Percentiles rank a stretch among this genome's conserved stretches.
These are phyloP conservation scores for Tillandsia fasciculata DNA, from an alignment of 176 grass and related monocot species.

Conservation along the genomic window DNA sequence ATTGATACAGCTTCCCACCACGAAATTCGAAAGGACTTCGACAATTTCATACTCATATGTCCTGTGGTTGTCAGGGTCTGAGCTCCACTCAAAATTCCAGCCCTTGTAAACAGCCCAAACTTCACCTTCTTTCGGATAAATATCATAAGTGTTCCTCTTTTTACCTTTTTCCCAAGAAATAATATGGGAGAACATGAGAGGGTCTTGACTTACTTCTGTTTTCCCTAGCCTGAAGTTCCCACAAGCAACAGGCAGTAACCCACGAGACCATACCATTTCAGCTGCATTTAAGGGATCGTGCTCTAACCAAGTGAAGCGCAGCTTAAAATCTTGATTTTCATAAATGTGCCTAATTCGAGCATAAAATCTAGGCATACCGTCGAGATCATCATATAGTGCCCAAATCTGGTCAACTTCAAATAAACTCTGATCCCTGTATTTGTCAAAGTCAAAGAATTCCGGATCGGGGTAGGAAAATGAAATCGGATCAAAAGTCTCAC, in stretches of 20 bases:
- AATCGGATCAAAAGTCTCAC: slow-evolving; percentile 1
- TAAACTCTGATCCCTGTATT: slow-evolving; percentile 40
- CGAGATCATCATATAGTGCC: slow-evolving; percentile 79
- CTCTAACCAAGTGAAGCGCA: slow-evolving; percentile 65
- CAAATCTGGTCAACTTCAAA: slow-evolving; percentile 71
- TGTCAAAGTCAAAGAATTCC: slow-evolving; percentile 84
- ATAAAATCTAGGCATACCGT: slow-evolving; percentile 92
- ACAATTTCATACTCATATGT: slow-evolving; percentile 43
- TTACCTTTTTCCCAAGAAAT: slow-evolving; percentile 49
- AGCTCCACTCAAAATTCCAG: slow-evolving; percentile 51
- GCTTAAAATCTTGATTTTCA: slow-evolving; percentile 39
- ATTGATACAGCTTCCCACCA: slow-evolving; percentile 35
- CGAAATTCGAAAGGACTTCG: slow-evolving; percentile 56
- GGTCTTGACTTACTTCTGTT: slow-evolving; percentile 41
- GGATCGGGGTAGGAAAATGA: slow-evolving; percentile 53
- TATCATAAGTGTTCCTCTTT: slow-evolving; percentile 41
- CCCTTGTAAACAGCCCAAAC: slow-evolving; percentile 62
- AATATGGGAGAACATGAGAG: slow-evolving; percentile 77
- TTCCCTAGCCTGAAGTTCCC: slow-evolving; percentile 51
- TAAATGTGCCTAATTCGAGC: slow-evolving; percentile 48
- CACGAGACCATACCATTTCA: slow-evolving; percentile 45
- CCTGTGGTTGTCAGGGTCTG: slow-evolving; percentile 31
- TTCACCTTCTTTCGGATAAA: slow-evolving; percentile 56
- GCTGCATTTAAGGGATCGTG: slow-evolving; percentile 23
- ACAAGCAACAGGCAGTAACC: slow-evolving; percentile 72